These are phyloP conservation scores for Fusarium subtropicale DNA, from an alignment of 2,329 filamentous ascomycete genomes.

Conservation along the genomic window DNA sequence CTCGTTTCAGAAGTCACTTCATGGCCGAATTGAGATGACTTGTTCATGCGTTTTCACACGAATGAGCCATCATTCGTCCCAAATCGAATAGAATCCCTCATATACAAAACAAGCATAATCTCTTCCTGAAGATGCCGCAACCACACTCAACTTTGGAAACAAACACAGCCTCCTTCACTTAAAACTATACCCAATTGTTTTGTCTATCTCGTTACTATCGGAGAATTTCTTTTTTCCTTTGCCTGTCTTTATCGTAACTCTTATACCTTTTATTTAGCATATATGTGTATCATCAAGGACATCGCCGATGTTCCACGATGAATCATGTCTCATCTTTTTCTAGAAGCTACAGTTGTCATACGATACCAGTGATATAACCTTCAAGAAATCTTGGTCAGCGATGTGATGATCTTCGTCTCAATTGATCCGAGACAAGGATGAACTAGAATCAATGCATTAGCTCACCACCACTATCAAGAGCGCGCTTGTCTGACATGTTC, in stretches of 20 bases:
- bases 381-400: not conserved
- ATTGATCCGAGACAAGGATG: slow-evolving; percentile 29
- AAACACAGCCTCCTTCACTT: slow-evolving; percentile 20
- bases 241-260: not conserved
- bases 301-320: slow-evolving; percentile 11
- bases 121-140: slow-evolving; percentile 39
- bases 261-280: not conserved
- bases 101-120: slow-evolving; percentile 33
- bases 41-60: slow-evolving; percentile 24
- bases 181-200: slow-evolving; percentile 10
- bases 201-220: not conserved
- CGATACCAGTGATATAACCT: not conserved
- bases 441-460: slow-evolving; percentile 20
- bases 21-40: slow-evolving; percentile 14
- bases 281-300: not conserved
- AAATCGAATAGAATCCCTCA: not conserved
- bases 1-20: slow-evolving; percentile 34
- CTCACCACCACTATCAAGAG: slow-evolving; percentile 1
- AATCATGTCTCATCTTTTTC: slow-evolving; percentile 4
- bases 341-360: not conserved
- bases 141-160: slow-evolving; percentile 26
- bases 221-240: slow-evolving; percentile 13
- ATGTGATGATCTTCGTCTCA: slow-evolving; percentile 26
- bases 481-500: not conserved
- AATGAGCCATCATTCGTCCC: slow-evolving; percentile 5